These are phyloP conservation scores for Parascedosporium putredinis DNA, from an alignment of 2,329 filamentous ascomycete species.

Conservation along the genomic window DNA sequence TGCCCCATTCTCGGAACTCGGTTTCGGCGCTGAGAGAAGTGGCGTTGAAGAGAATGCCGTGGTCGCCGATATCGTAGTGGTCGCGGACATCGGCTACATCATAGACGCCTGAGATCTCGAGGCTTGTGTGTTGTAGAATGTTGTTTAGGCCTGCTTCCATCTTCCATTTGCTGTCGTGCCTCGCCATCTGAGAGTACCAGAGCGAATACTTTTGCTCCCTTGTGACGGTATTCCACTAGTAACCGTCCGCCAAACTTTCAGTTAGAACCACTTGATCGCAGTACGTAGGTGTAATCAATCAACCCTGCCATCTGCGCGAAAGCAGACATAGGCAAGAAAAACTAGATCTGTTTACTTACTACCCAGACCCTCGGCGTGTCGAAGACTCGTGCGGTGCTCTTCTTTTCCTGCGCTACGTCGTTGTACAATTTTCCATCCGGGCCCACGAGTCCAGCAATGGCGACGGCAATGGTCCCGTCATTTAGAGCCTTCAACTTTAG, in stretches of 20 bases:
- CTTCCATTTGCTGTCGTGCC: conserved; percentile 19
- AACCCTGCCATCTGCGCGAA: not conserved
- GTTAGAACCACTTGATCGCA: too few species aligned
- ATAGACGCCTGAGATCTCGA: conserved; percentile 21
- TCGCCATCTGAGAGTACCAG: conserved; percentile 26
- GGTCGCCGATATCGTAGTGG: conserved; percentile 22
- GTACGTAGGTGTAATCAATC: too few species aligned
- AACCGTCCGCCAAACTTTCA: too few species aligned
- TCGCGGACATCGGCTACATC: conserved; percentile 14
- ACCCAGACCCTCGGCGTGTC: conserved; percentile 22
- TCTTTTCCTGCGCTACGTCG: conserved; percentile 15
- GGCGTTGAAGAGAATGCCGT: conserved; percentile 25
- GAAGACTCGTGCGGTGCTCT: conserved; percentile 16
- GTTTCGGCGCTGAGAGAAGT: conserved; percentile 5
- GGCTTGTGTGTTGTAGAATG: conserved; percentile 18
- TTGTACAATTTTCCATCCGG: conserved; percentile 23
- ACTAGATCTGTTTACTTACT: conserved; percentile 16
- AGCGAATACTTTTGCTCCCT: conserved; percentile 20
- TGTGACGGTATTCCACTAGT: conserved; percentile 23
- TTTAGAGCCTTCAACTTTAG: conserved; percentile 24
- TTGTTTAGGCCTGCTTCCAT: conserved; percentile 22
- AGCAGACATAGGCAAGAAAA: not conserved
- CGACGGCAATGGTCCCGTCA: conserved; percentile 24
- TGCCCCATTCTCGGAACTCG: conserved; percentile 4
- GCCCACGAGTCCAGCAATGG: conserved; percentile 22